A percentile compares a stretch with the other conserved stretches of the same genome.
phyloP scores from a whole-genome alignment of 1,284 basidiomycete genomes.

The Peniophora sp. region DNA sequence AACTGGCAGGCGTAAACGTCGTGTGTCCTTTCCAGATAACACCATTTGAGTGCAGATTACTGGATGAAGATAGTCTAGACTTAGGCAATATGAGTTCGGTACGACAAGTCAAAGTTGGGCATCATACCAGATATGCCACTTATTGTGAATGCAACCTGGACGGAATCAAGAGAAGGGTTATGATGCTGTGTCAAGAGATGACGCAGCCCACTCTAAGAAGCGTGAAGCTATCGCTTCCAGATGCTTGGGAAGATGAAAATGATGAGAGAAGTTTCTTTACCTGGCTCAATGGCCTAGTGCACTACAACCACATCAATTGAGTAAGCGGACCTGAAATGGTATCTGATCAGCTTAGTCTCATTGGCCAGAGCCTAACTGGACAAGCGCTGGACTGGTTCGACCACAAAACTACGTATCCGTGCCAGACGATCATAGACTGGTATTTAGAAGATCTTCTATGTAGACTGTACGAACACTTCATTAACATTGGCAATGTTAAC shows the following conservation, averaged over 20 bases:
- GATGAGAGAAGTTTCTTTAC: neutral
- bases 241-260: neutral
- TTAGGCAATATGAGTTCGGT: too few species aligned
- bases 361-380: neutral
- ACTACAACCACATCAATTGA: neutral
- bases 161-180: neutral
- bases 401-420: neutral
- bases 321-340: neutral
- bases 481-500: neutral
- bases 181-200: neutral
- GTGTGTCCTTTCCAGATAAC: too few species aligned
- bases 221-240: neutral
- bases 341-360: neutral
- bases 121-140: neutral
- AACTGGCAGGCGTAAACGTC: too few species aligned
- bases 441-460: neutral
- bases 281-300: neutral
- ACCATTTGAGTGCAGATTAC: too few species aligned
- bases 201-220: neutral
- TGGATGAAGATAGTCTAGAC: too few species aligned
- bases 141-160: neutral
- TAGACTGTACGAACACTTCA: neutral
- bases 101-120: neutral
- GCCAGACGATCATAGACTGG: neutral
- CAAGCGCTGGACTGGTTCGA: neutral